Evolutionary conservation across 192 early-diverging fungal genomes (phyloP), one percentile per base, ranked within the genome.

Genomic region (Pilaira anomala): DNA sequence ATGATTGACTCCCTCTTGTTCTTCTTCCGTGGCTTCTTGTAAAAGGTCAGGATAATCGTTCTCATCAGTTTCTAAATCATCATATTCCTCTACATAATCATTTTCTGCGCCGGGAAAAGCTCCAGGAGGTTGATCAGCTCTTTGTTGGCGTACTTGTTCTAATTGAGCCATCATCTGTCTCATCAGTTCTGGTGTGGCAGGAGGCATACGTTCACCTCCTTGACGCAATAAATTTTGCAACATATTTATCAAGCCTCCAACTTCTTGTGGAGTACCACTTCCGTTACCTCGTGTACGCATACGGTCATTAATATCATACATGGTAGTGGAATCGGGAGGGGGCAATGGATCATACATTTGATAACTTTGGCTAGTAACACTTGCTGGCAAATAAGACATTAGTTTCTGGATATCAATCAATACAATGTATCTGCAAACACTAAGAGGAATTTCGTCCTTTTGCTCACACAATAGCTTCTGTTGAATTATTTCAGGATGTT

Each of bases 321-420:
- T 39, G 42, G 72, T 68, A 0, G 65, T n/a, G 3, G 80, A 79
- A 50, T 76, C 80, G 0, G 59, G 18, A 39, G 88, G 88, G 11
- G 88, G 88, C 16, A 91, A 30, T 3, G 88, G 88, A 57, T 91
- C 87, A 56, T 88, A 76, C 56, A 81, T 76, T 59, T 87, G 76
- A 60, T 81, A 77, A 2, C 76, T 75, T 21, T 73, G 58, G 1
- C 57, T 67, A 21, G 76, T 72, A 24, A 83, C 68, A 12, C 76
- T 67, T 7, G 73, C 63, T 1, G 88, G 85, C 24, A 90, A 69
- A 28, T 72, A 76, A 2, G 78, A 68, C 4, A 80, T 73, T 1
- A 85, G 54, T 3, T 73, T 44, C 29, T 71, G 75, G 55, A 81
- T 75, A 26, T 88, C 85, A 7, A 73, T 72, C n/a, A 79, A 71